Evolutionary conservation across 495 filamentous ascomycete genomes (phyloP), one percentile per base, ranked within the genome.

Genomic region (Hypoxylon subgilvum): DNA sequence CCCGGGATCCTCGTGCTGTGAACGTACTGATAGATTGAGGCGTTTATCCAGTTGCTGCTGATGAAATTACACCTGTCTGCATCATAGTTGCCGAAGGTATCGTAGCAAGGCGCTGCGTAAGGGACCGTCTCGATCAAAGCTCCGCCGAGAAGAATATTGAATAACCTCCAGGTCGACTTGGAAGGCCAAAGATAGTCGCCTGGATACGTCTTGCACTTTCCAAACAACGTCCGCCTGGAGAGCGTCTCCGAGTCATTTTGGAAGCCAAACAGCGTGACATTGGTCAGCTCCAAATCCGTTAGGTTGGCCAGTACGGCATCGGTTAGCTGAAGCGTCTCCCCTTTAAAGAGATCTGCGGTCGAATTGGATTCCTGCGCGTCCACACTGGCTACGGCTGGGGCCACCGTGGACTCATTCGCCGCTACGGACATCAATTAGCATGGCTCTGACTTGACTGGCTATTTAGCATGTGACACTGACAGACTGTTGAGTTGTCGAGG

Each of bases 101-200:
- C 63, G 35, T 81, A 84, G 61, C 82, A 84, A 19, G 74, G 66
- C 4, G 78, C 68, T 4, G 75, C 80, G 25, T 77, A 61, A 4
- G 80, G 80, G 9, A 80, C 73, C 1, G 76, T 79, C 64, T 79
- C 73, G 38, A 76, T 78, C 5, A 83, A 63, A 6, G 71, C 66
- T 16, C 70, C 74, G 25, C 74, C 79, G 12, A 74, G 65, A 1
- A 78, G 28, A 6, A 71, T 31, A 56, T 81, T 65, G 28, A 84
- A 75, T 8, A 76, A 32, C 13, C 61, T 58, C 82, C 82, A 84
- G 1, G 62, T 64, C 4, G 49, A 41, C 1, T 56, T 16, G 2
- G 66, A 69, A 0, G 82, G 81, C 80, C 79, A 84, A 4, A 46
- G 32, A 3, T 25, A 19, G 39, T 82, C 78, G 6, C 75, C 79